Base-by-base conservation (phyloP, 1,284 basidiomycete genomes). In the Boletellus deceptivus region DNA sequence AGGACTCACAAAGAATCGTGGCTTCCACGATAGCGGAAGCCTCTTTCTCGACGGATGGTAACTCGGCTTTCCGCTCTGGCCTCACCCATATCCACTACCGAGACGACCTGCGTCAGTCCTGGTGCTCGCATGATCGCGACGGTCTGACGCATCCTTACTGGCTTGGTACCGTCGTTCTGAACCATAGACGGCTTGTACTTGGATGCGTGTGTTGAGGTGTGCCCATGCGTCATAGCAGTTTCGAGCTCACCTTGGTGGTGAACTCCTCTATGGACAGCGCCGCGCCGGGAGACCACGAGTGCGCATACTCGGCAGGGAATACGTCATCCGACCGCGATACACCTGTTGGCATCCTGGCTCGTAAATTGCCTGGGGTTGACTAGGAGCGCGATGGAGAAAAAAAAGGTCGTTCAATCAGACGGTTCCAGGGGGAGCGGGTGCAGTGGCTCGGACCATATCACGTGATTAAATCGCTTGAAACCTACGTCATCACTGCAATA, bases 181-280 rank as follows among this genome's bases (percentile, higher is more conserved):
- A 88, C 79, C 84, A 87, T 84, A 18, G 84, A 86, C 1, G 86
- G 85, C 51, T 76, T 84, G 55, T 79, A 84, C 86, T 29, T 87
- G 54, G 18, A 13, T 9, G 16, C 0, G 22, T 9, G 17, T 4
- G 20, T 20, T 20, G 18, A 55, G 54, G 27, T 4, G 14, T 13
- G 35, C 4, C 35, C 4, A 18, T 8, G 11, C 35, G 10, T 20
- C 22, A 44, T 24, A 35, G 16, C 13, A 31, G 27, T 17, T 2
- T 27, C n/a, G 7, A 20, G 35, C 39, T 18, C 39, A 63, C 64
- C 52, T 70, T 67, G 14, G 52, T 34, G 27, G 55, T 40, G 22
- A 70, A 67, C 16, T 55, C 61, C 22, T 57, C 46, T 27, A 67
- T 54, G 33, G 55, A 48, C 41, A 55, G 5, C 33, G 52, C 27